Evolutionary conservation across 2,329 filamentous ascomycete genomes (phyloP), one percentile per base, ranked within the genome.

Genomic region (Scleromitrula shiraiana): DNA sequence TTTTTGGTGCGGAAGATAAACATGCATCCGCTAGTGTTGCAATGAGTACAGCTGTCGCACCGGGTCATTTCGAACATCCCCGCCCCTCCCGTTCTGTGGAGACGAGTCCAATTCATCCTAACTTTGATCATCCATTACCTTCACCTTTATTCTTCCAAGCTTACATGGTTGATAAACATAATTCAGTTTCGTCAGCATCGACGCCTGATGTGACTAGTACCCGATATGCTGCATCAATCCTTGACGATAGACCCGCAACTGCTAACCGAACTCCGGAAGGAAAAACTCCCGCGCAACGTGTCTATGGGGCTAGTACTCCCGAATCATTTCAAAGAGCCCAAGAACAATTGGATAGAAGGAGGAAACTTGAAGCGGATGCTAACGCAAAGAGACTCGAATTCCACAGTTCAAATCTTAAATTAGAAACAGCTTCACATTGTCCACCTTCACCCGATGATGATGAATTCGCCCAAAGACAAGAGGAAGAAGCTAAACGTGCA

Each of bases 1-100:
- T 68, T 2, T 81, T 83, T 44, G 69, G 71, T 19, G 78, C 70
- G 44, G 68, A 72, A 8, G 81, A 87, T 60, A 80, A 83, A 55
- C 81, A 84, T 51, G 76, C 76, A 2, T 74, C 75, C 33, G 72
- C 85, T 1, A 80, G 77, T 53, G 72, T 88, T 2, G 78, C 77
- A 4, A 58, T 88, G 22, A 85, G 75, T 61, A 78, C 74, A 4
- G 73, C 80, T 1, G 68, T 75, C 19, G 83, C 76, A 1, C 74
- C 81, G 3, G 85, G 84, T 49, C 80, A 48, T 8, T 56, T 62
- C 23, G 55, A 60, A 24, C 55, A 56, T 36, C 40, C 52, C 7
- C 53, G 51, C 15, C 51, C 57, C 6, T 55, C 54, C 20, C 41
- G 52, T 22, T 61, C 56, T 15, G 36, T 52, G n/a, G 50, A 59